Base-by-base conservation (phyloP, 495 filamentous ascomycete species). In the Penicillium parvum region DNA sequence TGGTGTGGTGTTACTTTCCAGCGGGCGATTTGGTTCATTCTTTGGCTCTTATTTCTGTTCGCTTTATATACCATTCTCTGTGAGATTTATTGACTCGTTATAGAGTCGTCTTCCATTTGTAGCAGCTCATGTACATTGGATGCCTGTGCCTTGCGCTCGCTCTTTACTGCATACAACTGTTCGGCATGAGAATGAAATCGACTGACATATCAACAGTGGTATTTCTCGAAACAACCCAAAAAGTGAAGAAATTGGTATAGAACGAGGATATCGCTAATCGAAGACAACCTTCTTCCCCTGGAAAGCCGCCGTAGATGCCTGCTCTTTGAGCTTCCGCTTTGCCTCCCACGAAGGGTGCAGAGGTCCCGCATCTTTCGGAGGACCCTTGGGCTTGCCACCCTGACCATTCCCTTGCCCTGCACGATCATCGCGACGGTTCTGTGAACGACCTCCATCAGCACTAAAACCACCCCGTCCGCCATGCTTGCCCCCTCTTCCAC, bases 271-370 rank as follows among this genome's bases (percentile, higher is more conserved):
- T 28, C 32, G 5, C 52, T 68, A 96, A 65, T 95, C 88, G 71
- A 98, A 98, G 0, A 78, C 77, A 37, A 95, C 81, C 73, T 96
- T 97, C 76, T 84, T 92, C 30, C 92, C 94, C 59, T 84, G 63
- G 51, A 92, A 95, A 7, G 75, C 69, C 26, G 79, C 78, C 16
- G 77, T 58, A 30, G 57, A 18, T 52, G 72, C 57, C 58, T 72
- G 58, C 65, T 90, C 87, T 65, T 97, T 96, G 11, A 81, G 84
- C 67, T 83, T 83, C 71, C 81, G 85, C 30, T 83, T 86, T 5
- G 92, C 92, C 64, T 88, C 84, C 92, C 92, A 98, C 39, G 84
- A 90, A 7, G 92, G 92, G 78, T 98, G 92, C 53, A 97, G 60
- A 5, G 82, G 71, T 58, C 84, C 86, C 51, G 76, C 68, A 52